phyloP scores from a whole-genome alignment of 371 early-diverging fungal genomes.

The Mucor sp. region DNA sequence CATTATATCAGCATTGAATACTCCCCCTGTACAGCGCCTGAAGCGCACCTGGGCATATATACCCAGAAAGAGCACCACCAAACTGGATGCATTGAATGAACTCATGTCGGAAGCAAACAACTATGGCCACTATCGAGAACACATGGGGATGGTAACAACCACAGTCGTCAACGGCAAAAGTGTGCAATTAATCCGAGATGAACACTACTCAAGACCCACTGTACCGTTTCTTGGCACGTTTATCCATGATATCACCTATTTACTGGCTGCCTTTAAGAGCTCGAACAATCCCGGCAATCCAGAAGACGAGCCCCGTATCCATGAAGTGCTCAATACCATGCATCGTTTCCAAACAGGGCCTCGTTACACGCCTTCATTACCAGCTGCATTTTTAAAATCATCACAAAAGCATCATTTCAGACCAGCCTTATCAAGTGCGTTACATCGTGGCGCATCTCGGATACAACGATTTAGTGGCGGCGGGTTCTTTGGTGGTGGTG shows the following conservation, averaged over 20 bases:
- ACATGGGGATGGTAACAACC: conserved; percentile 54
- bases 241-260: conserved; percentile 80
- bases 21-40: conserved; percentile 77
- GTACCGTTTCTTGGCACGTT: conserved; percentile 81
- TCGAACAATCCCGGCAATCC: conserved; percentile 30
- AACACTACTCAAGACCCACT: conserved; percentile 57
- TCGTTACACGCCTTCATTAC: conserved; percentile 57
- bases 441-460: conserved; percentile 55
- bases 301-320: conserved; percentile 56
- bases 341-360: conserved; percentile 65
- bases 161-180: conserved; percentile 39
- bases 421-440: conserved; percentile 54
- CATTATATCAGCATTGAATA: conserved; percentile 69
- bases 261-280: conserved; percentile 64
- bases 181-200: conserved; percentile 39
- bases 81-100: conserved; percentile 60
- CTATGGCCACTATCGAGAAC: conserved; percentile 72
- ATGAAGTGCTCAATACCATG: conserved; percentile 54
- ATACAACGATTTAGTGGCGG: conserved; percentile 49
- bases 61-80: conserved; percentile 65
- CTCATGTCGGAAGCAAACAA: conserved; percentile 76
- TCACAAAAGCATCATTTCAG: conserved; percentile 60
- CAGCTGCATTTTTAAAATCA: conserved; percentile 53
- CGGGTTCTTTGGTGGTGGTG: conserved; percentile 37
- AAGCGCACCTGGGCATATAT: conserved; percentile 78